These are phyloP conservation scores for Gorgonomyces haynaldii DNA, from an alignment of 192 early-diverging fungal species.

Conservation along the genomic window DNA sequence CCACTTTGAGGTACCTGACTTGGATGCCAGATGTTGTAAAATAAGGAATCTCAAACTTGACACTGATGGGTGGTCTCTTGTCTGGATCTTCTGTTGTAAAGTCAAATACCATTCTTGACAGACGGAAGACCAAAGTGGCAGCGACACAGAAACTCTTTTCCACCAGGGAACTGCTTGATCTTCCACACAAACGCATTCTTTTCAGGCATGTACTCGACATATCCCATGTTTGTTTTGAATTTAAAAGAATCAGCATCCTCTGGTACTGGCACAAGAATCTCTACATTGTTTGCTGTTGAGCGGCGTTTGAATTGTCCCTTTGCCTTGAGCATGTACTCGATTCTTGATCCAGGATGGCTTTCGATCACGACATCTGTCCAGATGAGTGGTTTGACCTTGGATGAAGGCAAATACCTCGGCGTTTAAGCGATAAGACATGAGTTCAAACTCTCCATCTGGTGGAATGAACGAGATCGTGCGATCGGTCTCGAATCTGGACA, in stretches of 20 bases:
- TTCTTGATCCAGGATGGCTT: constrained; percentile 75
- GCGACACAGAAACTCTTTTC: constrained; percentile 91
- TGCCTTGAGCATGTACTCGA: constrained; percentile 92
- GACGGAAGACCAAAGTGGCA: constrained; percentile 27
- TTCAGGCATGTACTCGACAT: constrained; percentile 87
- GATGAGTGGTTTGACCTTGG: constrained; percentile 77
- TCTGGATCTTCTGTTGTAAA: constrained; percentile 72
- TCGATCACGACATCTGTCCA: constrained; percentile 76
- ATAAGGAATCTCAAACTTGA: constrained; percentile 75
- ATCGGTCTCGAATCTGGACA: constrained; percentile 91
- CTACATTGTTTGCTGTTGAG: constrained; percentile 95
- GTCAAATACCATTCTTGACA: constrained; percentile 58
- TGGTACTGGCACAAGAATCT: constrained; percentile 95
- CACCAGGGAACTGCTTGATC: constrained; percentile 96
- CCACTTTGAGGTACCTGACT: constrained; percentile 94
- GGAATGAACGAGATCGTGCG: constrained; percentile 97
- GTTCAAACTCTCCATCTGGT: constrained; percentile 95
- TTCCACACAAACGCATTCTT: constrained; percentile 92
- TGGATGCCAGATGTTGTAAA: constrained; percentile 85
- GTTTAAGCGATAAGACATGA: constrained; percentile 83
- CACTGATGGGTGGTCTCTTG: constrained; percentile 79
- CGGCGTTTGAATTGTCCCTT: constrained; percentile 95
- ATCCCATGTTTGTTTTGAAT: constrained; percentile 86
- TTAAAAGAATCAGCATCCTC: constrained; percentile 94
- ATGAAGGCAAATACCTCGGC: constrained; percentile 64